phyloP scores from a whole-genome alignment of 306 rosid genomes.

The Acacia crassicarpa region DNA sequence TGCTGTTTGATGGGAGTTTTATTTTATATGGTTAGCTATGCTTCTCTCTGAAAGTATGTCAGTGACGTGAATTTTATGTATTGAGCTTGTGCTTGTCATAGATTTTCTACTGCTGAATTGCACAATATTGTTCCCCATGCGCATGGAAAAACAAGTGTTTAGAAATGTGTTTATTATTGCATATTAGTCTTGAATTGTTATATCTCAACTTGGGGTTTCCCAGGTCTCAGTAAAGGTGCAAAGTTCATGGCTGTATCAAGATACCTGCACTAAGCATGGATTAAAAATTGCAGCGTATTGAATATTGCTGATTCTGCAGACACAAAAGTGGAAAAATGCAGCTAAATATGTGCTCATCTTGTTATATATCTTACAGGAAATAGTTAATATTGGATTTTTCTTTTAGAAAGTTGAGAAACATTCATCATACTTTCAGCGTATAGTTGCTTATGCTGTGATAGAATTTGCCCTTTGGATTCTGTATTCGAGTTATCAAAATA shows the following conservation, averaged over 20 bases:
- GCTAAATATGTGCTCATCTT: not conserved
- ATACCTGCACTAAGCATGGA: not conserved
- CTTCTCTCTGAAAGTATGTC: not conserved
- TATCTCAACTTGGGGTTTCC: not conserved
- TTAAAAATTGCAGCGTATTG: not conserved
- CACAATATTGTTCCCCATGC: not conserved
- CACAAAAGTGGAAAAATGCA: not conserved
- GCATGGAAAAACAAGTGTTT: not conserved
- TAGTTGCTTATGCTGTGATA: not conserved
- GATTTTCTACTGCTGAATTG: not conserved
- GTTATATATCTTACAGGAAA: not conserved
- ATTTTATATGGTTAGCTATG: not conserved
- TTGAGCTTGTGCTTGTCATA: slow-evolving; percentile 5
- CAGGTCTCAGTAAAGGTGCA: not conserved
- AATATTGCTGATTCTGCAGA: not conserved
- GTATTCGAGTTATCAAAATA: slow-evolving; percentile 23
- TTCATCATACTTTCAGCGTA: not conserved
- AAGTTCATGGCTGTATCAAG: not conserved
- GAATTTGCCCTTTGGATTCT: not conserved
- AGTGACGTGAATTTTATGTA: not conserved
- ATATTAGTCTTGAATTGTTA: not conserved
- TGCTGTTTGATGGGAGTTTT: slow-evolving; percentile 3
- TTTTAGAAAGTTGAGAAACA: not conserved
- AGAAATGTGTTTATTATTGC: not conserved
- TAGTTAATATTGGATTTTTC: not conserved